phyloP scores from a whole-genome alignment of 2,329 filamentous ascomycete genomes.

The Verticillium longisporum region DNA sequence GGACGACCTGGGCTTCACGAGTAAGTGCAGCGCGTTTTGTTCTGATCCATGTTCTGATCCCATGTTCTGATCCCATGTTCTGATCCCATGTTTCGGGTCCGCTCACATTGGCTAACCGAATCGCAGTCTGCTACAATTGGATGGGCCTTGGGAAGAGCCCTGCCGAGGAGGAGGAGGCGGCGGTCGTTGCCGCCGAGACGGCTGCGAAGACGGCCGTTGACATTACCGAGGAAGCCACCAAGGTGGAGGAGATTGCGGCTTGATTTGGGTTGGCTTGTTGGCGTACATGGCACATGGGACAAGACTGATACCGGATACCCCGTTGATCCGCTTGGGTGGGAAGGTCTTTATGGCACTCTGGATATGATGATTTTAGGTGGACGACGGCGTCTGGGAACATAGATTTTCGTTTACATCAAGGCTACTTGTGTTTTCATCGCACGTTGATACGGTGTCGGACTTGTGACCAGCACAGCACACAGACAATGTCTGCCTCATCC shows the following conservation, averaged over 20 bases:
- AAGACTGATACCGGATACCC: not conserved
- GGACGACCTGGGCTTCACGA: conserved; percentile 58
- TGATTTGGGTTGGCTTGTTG: not conserved
- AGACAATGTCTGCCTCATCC: no score
- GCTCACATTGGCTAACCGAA: not conserved
- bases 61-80: no score
- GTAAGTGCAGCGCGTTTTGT: conserved; percentile 34
- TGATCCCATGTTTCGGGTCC: not conserved
- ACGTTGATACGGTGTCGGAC: no score
- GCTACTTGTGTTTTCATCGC: no score
- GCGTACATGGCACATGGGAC: not conserved
- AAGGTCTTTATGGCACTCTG: not conserved
- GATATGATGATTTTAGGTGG: not conserved
- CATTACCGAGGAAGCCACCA: not conserved
- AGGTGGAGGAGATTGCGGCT: not conserved
- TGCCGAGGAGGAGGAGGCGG: conserved; percentile 1
- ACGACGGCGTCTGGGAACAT: not conserved
- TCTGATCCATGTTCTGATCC: no score
- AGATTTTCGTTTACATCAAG: not conserved
- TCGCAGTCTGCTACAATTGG: conserved; percentile 48
- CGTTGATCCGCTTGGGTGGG: not conserved
- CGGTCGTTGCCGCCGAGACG: not conserved
- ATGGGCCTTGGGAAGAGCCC: conserved; percentile 32
- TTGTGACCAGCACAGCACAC: no score
- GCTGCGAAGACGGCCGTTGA: not conserved